Evolutionary conservation across 2,329 filamentous ascomycete species (phyloP).

Genomic region (Fusarium foetens): DNA sequence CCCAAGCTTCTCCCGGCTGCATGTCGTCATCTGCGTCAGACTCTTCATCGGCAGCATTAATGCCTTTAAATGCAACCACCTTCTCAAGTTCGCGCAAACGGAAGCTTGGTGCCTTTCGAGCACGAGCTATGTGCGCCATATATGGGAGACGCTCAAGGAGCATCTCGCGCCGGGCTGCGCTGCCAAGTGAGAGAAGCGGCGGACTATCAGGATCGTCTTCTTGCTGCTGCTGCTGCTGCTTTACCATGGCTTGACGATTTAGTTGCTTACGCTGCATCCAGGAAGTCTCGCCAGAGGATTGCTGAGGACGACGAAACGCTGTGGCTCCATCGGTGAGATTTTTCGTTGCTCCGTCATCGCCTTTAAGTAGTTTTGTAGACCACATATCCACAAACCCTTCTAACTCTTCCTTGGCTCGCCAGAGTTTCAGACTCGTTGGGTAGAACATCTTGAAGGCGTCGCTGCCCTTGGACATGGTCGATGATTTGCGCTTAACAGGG

Average conservation of each 20-base stretch:
- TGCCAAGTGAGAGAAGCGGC: constrained; percentile 68
- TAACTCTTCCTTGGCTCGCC: constrained; percentile 85
- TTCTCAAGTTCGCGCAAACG: constrained; percentile 71
- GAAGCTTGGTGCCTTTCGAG: constrained; percentile 51
- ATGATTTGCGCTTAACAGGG: constrained; percentile 79
- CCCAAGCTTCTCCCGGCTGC: constrained; percentile 62
- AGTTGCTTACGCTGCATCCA: constrained; percentile 52
- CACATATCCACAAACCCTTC: constrained; percentile 77
- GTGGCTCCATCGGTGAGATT: constrained; percentile 58
- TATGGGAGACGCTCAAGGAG: constrained; percentile 90
- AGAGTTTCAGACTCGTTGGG: constrained; percentile 83
- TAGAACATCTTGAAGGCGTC: constrained; percentile 93
- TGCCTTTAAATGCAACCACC: constrained; percentile 73
- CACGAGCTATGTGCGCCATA: constrained; percentile 72
- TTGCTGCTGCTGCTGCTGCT: constrained; percentile 19
- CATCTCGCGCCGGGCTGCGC: constrained; percentile 75
- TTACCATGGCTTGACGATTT: constrained; percentile 26
- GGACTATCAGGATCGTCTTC: constrained; percentile 41
- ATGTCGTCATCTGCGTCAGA: constrained; percentile 58
- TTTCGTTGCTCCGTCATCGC: constrained; percentile 56
- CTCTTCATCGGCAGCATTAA: constrained; percentile 60
- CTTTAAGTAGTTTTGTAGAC: constrained; percentile 69
- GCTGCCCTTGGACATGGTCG: constrained; percentile 54
- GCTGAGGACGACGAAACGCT: constrained; percentile 59
- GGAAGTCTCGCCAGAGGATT: constrained; percentile 42